Percentiles rank a stretch among this genome's conserved stretches.
phyloP scores from a whole-genome alignment of 179 eudicot species.

The Nepenthes alata region DNA sequence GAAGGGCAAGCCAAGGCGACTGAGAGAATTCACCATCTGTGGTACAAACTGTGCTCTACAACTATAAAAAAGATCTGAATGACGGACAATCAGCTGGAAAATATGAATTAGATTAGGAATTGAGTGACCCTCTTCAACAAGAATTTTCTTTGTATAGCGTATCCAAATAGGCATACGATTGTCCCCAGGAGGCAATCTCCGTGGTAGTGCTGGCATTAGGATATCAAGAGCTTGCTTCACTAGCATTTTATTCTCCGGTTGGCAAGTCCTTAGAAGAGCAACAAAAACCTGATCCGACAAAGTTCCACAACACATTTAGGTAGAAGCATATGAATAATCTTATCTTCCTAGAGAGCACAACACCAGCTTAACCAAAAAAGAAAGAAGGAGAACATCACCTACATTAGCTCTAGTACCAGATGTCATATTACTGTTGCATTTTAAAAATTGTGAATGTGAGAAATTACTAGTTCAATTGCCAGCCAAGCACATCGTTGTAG shows the following conservation, averaged over 20 bases:
- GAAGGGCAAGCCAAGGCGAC: slow-evolving; percentile 92
- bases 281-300: slow-evolving; percentile 72
- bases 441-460: too few relatives aligned
- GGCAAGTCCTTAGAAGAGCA: slow-evolving; percentile 96
- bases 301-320: background rate
- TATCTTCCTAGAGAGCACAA: background rate
- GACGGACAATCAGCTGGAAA: slow-evolving; percentile 97
- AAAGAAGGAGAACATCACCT: too few relatives aligned
- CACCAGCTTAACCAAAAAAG: too few relatives aligned
- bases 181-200: slow-evolving; percentile 90
- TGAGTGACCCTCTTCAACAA: slow-evolving; percentile 99
- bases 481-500: too few relatives aligned
- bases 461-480: too few relatives aligned
- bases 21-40: slow-evolving; percentile 98
- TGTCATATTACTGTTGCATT: too few relatives aligned
- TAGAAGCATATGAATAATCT: background rate
- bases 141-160: slow-evolving; percentile 94
- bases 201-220: slow-evolving; percentile 96
- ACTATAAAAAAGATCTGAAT: slow-evolving; percentile 95
- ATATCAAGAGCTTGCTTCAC: slow-evolving; percentile 99
- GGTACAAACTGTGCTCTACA: slow-evolving; percentile 99
- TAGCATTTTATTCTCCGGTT: slow-evolving; percentile 97
- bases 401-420: too few relatives aligned
- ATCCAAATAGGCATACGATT: slow-evolving; percentile 99
- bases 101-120: slow-evolving; percentile 94